Evolutionary conservation across 2,329 filamentous ascomycete species (phyloP).

Genomic region (Trichocomaceae sp.): DNA sequence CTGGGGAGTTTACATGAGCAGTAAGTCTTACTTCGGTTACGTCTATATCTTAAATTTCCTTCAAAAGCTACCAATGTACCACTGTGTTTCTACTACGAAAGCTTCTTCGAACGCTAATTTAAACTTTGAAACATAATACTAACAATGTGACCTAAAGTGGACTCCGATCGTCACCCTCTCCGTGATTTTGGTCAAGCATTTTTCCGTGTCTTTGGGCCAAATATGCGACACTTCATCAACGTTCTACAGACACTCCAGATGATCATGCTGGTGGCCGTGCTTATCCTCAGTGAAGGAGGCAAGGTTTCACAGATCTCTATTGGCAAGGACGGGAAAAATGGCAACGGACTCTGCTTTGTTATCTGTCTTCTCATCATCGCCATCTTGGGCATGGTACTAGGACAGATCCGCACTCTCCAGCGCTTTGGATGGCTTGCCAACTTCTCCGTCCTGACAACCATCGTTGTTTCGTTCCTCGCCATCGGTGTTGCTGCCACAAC

Average conservation of each 20-base stretch:
- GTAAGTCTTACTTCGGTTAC: background rate
- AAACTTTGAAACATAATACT: background rate
- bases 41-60: no score
- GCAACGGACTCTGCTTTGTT: constrained; percentile 45
- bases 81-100: no score
- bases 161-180: constrained; percentile 43
- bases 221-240: constrained; percentile 44
- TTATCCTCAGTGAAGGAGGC: constrained; percentile 49
- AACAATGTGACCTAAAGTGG: constrained; percentile 20
- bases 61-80: no score
- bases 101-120: background rate
- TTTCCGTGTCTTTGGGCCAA: constrained; percentile 43
- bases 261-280: constrained; percentile 23
- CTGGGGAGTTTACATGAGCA: background rate
- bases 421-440: constrained; percentile 51
- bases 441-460: background rate
- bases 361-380: constrained; percentile 49
- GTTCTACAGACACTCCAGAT: constrained; percentile 44
- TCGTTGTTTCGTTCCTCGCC: background rate
- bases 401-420: constrained; percentile 52
- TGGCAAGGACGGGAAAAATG: constrained; percentile 12
- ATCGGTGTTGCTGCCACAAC: background rate
- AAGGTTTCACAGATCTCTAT: constrained; percentile 48
- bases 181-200: constrained; percentile 44
- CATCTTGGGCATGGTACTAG: constrained; percentile 46